Percentiles rank a stretch among this genome's conserved stretches.
Conservation (phyloP, 208 protist genomes). For the Vickermania ingenoplastis region DNA sequence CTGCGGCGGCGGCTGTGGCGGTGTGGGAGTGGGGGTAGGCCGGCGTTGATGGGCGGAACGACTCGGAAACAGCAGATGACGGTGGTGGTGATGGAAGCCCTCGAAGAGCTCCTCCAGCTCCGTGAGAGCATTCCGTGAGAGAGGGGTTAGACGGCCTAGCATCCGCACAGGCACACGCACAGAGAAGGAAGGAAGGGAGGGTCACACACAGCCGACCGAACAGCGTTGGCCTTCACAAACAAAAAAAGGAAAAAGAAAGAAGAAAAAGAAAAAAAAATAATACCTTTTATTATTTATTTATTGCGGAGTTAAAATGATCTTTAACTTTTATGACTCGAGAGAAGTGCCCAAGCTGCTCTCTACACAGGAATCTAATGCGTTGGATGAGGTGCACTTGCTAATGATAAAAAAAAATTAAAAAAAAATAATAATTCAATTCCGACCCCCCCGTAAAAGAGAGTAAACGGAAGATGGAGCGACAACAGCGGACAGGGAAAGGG, state of each 20-base stretch:
- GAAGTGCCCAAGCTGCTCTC: too few relatives aligned
- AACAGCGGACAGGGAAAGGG: too few relatives aligned
- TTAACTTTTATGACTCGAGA: too few relatives aligned
- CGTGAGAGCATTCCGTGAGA: neutral
- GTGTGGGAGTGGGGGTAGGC: neutral
- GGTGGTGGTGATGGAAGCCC: neutral
- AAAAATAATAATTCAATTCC: too few relatives aligned
- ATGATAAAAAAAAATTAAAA: too few relatives aligned
- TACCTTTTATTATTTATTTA: slow-evolving; percentile 6
- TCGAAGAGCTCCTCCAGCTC: neutral
- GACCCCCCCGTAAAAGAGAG: too few relatives aligned
- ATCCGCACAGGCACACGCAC: neutral
- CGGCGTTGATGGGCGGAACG: neutral
- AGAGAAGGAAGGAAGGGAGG: neutral
- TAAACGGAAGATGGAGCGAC: too few relatives aligned
- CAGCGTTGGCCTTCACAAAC: too few relatives aligned
- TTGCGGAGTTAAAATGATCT: neutral
- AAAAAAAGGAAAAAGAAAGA: slow-evolving; percentile 5
- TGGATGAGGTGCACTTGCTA: too few relatives aligned
- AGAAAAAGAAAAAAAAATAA: slow-evolving; percentile 7
- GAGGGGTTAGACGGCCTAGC: neutral
- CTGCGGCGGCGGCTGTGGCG: neutral
- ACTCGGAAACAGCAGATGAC: neutral
- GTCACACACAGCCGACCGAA: too few relatives aligned
- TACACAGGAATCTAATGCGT: too few relatives aligned